Percentiles rank a stretch among this genome's conserved stretches.
Conservation (phyloP, 1,284 basidiomycete species). For the Cryptococcus sp. region DNA sequence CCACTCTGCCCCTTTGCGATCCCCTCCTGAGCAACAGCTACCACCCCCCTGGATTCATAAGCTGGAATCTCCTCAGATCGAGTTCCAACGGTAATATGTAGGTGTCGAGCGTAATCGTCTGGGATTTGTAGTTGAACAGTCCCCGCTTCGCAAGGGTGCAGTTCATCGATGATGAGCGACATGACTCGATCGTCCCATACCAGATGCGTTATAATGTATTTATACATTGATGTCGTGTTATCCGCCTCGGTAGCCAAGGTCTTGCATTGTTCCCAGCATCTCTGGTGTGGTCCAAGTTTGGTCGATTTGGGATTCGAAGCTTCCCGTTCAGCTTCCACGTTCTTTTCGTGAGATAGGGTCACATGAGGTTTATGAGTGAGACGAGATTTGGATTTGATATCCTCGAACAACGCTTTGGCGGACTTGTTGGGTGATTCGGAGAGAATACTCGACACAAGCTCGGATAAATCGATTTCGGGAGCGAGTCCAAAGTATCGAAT, state of each 20-base stretch:
- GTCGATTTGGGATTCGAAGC: neutral
- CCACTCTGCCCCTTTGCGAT: slow-evolving; percentile 13
- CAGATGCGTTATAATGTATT: slow-evolving; percentile 60
- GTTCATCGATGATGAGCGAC: slow-evolving; percentile 58
- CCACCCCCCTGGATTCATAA: slow-evolving; percentile 55
- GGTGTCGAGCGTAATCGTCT: slow-evolving; percentile 51
- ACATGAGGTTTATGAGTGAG: slow-evolving; percentile 70
- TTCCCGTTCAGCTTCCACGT: slow-evolving; percentile 51
- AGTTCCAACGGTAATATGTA: slow-evolving; percentile 91
- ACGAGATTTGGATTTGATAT: slow-evolving; percentile 55
- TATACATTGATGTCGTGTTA: slow-evolving; percentile 56
- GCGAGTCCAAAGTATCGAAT: slow-evolving; percentile 70
- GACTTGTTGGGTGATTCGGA: slow-evolving; percentile 1
- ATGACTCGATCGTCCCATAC: slow-evolving; percentile 77
- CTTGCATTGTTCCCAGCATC: slow-evolving; percentile 65
- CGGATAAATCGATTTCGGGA: slow-evolving; percentile 63
- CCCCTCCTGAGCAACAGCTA: slow-evolving; percentile 28
- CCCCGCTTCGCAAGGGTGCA: neutral
- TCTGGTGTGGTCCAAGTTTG: slow-evolving; percentile 17
- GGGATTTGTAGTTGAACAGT: slow-evolving; percentile 46
- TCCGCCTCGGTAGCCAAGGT: slow-evolving; percentile 52
- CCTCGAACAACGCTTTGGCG: slow-evolving; percentile 54
- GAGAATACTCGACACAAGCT: slow-evolving; percentile 50
- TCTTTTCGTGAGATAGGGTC: slow-evolving; percentile 74
- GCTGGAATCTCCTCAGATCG: slow-evolving; percentile 55